Percentiles rank a stretch among this genome's conserved stretches.
phyloP scores from a whole-genome alignment of 2,329 filamentous ascomycete genomes.

The Endoconidiophora laricicola region DNA sequence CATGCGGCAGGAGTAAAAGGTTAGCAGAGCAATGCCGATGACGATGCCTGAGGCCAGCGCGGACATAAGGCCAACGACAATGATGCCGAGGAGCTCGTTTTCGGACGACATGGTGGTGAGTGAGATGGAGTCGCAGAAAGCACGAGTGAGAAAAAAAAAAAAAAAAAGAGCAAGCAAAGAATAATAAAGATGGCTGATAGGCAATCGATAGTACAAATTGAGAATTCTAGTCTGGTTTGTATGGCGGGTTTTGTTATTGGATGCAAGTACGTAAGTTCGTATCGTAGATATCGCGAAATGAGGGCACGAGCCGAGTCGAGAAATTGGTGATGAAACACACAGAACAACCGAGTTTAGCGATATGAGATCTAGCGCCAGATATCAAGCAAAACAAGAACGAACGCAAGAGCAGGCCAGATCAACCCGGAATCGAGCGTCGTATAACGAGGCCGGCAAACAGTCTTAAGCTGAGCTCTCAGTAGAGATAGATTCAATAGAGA shows the following conservation, averaged over 20 bases:
- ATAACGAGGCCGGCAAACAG: too few species aligned
- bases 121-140: background rate
- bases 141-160: background rate
- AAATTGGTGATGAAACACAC: background rate
- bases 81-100: conserved; percentile 13
- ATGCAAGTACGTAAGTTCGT: background rate
- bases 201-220: background rate
- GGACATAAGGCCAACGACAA: conserved; percentile 74
- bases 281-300: background rate
- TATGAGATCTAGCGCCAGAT: too few species aligned
- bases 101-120: background rate
- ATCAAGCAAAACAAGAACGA: too few species aligned
- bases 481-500: too few species aligned
- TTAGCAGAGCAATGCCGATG: conserved; percentile 37
- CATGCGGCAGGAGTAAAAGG: conserved; percentile 55
- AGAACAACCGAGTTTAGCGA: too few species aligned
- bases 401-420: too few species aligned
- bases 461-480: too few species aligned
- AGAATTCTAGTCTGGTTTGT: background rate
- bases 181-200: background rate
- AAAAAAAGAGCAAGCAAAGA: background rate
- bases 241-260: background rate
- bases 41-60: conserved; percentile 72
- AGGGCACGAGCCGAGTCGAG: too few species aligned
- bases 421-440: too few species aligned